A percentile compares a stretch with the other conserved stretches of the same genome.
Evolutionary conservation across 352 stramenopile species (phyloP).

Genomic region (Peronospora farinosa): DNA sequence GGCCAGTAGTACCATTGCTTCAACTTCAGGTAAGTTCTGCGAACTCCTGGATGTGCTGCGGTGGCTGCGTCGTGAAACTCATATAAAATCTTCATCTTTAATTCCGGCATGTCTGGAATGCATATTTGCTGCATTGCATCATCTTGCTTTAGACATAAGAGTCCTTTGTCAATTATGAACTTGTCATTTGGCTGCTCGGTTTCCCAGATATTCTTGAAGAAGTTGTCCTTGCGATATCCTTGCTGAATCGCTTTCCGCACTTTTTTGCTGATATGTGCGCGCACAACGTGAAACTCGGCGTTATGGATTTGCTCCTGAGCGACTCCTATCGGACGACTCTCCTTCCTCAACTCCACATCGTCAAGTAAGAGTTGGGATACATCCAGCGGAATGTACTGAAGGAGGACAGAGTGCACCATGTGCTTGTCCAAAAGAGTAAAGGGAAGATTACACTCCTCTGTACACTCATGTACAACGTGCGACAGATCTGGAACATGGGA

Average conservation of each 20-base stretch:
- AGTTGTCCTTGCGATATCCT: not conserved
- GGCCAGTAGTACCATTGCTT: slow-evolving; percentile 13
- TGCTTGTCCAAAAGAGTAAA: not conserved
- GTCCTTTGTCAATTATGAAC: not conserved
- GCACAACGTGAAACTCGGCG: slow-evolving; percentile 1
- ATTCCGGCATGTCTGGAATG: not conserved
- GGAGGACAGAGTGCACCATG: not conserved
- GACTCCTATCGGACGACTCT: not conserved
- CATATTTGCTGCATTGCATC: not conserved
- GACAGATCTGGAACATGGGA: no score
- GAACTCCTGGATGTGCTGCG: slow-evolving; percentile 10
- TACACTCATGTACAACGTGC: no score
- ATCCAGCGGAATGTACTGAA: not conserved
- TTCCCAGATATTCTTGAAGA: not conserved
- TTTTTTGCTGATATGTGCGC: not conserved
- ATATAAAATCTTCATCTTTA: slow-evolving; percentile 3
- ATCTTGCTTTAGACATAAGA: not conserved
- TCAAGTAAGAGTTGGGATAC: not conserved
- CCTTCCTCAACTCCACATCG: not conserved
- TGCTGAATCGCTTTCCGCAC: not conserved
- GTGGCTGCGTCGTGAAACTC: slow-evolving; percentile 18
- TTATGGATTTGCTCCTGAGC: slow-evolving; percentile 1
- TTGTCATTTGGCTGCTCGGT: not conserved
- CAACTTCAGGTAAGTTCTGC: slow-evolving; percentile 10
- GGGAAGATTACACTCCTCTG: no score